Evolutionary conservation across 2,329 filamentous ascomycete genomes (phyloP), one percentile per base, ranked within the genome.

Genomic region (Davidsoniella eucalypti): DNA sequence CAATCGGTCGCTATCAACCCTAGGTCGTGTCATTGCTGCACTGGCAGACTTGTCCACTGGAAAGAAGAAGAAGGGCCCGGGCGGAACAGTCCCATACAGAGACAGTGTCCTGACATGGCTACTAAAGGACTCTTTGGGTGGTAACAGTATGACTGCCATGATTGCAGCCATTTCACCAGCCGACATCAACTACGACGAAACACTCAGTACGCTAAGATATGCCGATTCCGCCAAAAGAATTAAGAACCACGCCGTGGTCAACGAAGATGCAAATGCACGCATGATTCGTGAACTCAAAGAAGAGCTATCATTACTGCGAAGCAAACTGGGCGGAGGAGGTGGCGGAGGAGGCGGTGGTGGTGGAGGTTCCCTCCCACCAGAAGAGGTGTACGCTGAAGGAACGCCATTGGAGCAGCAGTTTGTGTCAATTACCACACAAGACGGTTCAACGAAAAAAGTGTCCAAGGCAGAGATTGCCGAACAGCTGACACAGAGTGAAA

Each of bases 91-190:
- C 1, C 93, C 92, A 0, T 98, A 98, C 63, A 84, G 92, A 75
- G 93, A 98, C 69, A 94, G 87, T 61, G 80, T 98, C 46, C 68
- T 98, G 57, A 98, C 92, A 1, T 98, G 92, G 92, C 69, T 98
- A 42, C 67, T 98, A 56, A 98, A 98, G 62, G 93, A 98, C 64
- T 96, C 90, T 3, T 68, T 98, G 5, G 92, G 92, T 62, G 92
- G 92, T 60, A 98, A 98, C 72, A 96, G 90, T 64, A 90, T 96
- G 85, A 98, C 92, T 21, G 92, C 92, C 53, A 98, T 98, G 93
- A 98, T 98, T 71, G 93, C 92, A 47, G 90, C 90, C 48, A 95
- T 98, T 61, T 95, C 88, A 60, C 92, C 92, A 3, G 92, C 92
- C 50, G 92, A 98, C 65, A 96, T 96, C 69, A 98, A 98, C 66